Evolutionary conservation across 2,329 filamentous ascomycete genomes (phyloP).

Genomic region (Pezicula carpinea): DNA sequence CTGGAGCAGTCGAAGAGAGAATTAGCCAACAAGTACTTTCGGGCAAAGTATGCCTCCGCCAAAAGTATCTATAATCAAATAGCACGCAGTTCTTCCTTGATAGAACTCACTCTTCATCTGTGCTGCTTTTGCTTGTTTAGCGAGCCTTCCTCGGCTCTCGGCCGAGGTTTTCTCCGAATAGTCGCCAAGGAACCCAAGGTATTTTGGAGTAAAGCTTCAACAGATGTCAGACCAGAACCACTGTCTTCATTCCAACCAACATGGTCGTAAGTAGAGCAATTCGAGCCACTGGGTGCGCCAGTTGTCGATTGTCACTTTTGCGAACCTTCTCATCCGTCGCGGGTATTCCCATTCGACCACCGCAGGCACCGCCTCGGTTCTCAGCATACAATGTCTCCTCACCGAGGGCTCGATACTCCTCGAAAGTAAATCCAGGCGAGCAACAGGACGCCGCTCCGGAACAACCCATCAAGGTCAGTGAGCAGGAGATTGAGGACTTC

Average conservation of each 20-base stretch:
- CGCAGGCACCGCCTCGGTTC: constrained; percentile 4
- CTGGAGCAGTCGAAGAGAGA: too few species aligned
- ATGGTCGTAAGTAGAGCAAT: constrained; percentile 25
- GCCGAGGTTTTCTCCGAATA: too few species aligned
- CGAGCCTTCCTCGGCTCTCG: too few species aligned
- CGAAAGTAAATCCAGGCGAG: constrained; percentile 5
- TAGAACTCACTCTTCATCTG: too few species aligned
- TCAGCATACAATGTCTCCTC: constrained; percentile 2
- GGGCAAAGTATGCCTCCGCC: too few species aligned
- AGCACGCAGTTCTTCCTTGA: too few species aligned
- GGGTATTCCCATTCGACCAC: constrained; percentile 15
- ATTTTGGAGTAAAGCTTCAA: too few species aligned
- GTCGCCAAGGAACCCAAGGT: too few species aligned
- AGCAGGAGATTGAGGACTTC: constrained; percentile 1
- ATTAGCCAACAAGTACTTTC: too few species aligned
- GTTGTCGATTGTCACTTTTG: constrained; percentile 24
- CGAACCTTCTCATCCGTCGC: constrained; percentile 22
- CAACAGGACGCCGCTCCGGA: neutral
- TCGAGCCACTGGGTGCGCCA: constrained; percentile 25
- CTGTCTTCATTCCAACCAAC: constrained; percentile 1
- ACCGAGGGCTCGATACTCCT: constrained; percentile 12
- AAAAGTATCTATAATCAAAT: too few species aligned
- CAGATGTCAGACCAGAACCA: too few species aligned
- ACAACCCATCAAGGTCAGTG: neutral
- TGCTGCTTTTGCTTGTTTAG: too few species aligned